Evolutionary conservation across 176 grass and related monocot species (phyloP).

Genomic region (Phyllostachys edulis): DNA sequence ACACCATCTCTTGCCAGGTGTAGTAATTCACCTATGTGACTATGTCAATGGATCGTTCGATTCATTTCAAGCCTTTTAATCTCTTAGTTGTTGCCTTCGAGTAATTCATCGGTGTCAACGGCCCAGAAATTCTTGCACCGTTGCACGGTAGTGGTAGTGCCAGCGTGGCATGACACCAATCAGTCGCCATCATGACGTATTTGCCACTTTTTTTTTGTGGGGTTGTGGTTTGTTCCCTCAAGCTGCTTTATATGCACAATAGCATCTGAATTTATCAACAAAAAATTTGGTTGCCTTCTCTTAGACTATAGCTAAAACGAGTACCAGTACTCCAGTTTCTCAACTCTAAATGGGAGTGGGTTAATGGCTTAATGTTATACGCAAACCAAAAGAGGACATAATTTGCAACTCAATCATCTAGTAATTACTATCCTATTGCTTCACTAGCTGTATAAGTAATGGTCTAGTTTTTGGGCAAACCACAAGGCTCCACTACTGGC

Average conservation of each 20-base stretch:
- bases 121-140: background rate
- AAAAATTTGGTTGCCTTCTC: no score
- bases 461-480: background rate
- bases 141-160: background rate
- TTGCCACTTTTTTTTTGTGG: background rate
- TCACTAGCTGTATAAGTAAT: background rate
- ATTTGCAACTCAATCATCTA: background rate
- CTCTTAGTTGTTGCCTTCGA: background rate
- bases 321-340: background rate
- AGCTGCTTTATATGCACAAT: no score
- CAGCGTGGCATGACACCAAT: slow-evolving; percentile 15
- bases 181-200: background rate
- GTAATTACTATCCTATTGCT: background rate
- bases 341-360: background rate
- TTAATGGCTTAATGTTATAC: background rate
- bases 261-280: background rate
- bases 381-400: background rate
- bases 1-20: slow-evolving; percentile 71
- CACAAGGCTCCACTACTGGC: background rate
- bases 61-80: no score
- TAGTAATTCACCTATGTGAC: no score
- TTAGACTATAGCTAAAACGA: no score
- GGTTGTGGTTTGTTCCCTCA: no score
- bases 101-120: no score
- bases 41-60: no score